phyloP scores from a whole-genome alignment of 2,329 filamentous ascomycete species.

The Cyphellophora attinorum region DNA sequence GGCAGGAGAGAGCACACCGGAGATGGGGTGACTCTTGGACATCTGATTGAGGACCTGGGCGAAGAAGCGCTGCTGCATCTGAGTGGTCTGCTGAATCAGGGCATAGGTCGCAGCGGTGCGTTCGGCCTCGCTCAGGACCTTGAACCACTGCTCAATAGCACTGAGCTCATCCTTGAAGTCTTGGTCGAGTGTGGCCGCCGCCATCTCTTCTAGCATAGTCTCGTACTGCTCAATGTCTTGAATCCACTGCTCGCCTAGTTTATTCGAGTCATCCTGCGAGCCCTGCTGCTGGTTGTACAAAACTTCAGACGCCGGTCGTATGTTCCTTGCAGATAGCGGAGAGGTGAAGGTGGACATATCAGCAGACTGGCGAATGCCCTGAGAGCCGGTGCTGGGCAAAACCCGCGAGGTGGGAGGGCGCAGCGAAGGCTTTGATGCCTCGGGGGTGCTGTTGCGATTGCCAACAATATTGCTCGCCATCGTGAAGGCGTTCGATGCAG shows the following conservation, averaged over 20 bases:
- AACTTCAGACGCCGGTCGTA: conserved; percentile 90
- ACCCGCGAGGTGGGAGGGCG: conserved; percentile 76
- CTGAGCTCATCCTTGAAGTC: conserved; percentile 99
- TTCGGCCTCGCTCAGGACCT: conserved; percentile 92
- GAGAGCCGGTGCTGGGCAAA: conserved; percentile 46
- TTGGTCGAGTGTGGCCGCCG: conserved; percentile 93
- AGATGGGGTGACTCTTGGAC: conserved; percentile 97
- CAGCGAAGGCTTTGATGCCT: conserved; percentile 70
- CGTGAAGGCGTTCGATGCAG: conserved; percentile 11
- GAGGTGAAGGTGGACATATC: conserved; percentile 82
- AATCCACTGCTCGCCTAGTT: conserved; percentile 95
- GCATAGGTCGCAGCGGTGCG: conserved; percentile 92
- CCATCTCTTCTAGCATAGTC: conserved; percentile 98
- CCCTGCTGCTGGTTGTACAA: conserved; percentile 68
- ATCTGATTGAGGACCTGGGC: conserved; percentile 98
- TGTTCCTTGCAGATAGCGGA: conserved; percentile 62
- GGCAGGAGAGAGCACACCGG: conserved; percentile 82
- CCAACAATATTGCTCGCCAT: conserved; percentile 60
- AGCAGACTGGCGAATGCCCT: conserved; percentile 71
- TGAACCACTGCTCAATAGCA: conserved; percentile 99
- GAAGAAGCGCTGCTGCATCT: conserved; percentile 98
- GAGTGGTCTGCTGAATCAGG: conserved; percentile 92
- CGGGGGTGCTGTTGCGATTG: conserved; percentile 95
- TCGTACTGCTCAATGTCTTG: conserved; percentile 98
- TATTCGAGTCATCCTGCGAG: conserved; percentile 75